A percentile compares a stretch with the other conserved stretches of the same genome.
Conservation (phyloP, 176 grass and related monocot species). For the Themeda triandra region DNA sequence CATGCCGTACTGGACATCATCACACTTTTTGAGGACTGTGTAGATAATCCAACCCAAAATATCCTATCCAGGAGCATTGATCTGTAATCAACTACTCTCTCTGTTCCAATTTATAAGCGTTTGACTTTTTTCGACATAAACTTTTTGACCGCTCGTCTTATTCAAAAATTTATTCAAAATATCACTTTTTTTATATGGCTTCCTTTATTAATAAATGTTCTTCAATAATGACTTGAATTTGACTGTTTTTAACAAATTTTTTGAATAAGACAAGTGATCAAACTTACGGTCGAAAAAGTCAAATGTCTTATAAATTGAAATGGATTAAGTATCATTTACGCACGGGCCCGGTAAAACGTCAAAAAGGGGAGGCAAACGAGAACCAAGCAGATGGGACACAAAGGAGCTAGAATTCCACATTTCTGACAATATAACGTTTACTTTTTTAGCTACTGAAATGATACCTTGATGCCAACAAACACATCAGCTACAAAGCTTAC, state of each 20-base stretch:
- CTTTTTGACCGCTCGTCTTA: too few relatives aligned
- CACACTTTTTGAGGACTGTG: not conserved
- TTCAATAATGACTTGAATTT: too few relatives aligned
- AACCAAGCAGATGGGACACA: not conserved
- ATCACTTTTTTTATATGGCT: too few relatives aligned
- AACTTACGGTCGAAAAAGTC: too few relatives aligned
- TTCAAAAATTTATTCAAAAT: too few relatives aligned
- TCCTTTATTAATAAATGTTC: too few relatives aligned
- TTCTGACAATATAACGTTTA: not conserved
- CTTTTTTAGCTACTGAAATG: not conserved
- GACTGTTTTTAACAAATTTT: too few relatives aligned
- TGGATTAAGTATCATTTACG: too few relatives aligned
- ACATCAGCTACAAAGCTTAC: not conserved
- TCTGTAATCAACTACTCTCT: not conserved
- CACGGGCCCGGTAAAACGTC: not conserved
- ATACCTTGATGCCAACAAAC: not conserved
- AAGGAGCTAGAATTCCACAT: not conserved
- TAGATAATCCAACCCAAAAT: not conserved
- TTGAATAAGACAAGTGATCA: too few relatives aligned
- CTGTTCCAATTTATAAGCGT: too few relatives aligned
- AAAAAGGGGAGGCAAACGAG: not conserved
- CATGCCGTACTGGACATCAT: not conserved
- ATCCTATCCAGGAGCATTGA: not conserved
- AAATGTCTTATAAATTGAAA: too few relatives aligned
- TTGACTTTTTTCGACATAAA: too few relatives aligned